Evolutionary conservation across 1,139 yeast genomes (phyloP), one percentile per base, ranked within the genome.

Genomic region (Kodamaea plutei): DNA sequence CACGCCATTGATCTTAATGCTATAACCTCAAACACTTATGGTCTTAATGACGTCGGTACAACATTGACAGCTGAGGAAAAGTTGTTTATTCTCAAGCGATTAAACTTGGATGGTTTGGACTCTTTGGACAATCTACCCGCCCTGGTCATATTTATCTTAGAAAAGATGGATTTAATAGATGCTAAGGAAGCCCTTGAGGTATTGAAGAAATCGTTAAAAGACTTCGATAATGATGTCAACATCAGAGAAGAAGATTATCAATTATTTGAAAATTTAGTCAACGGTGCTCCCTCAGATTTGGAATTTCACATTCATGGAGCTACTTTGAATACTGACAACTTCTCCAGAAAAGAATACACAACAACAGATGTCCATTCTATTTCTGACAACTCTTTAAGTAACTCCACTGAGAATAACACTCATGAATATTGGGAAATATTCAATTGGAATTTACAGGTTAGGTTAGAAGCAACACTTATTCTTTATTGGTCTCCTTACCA

Each of bases 401-500:
- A n/a, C n/a, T n/a, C n/a, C n/a, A n/a, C n/a, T n/a, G n/a, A n/a
- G n/a, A n/a, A n/a, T n/a, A n/a, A n/a, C n/a, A n/a, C n/a, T n/a
- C n/a, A n/a, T n/a, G n/a, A n/a, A n/a, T n/a, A n/a, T n/a, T n/a
- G n/a, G n/a, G n/a, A n/a, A n/a, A 17, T 17, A 7, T 17, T 17
- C 4, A 44, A 43, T 23, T 43, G 47, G 46, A 26, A 25, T 8
- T 35, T 45, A 10, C 47, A 39, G 29, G 41, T 37, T 9, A 36
- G 40, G 9, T 15, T 39, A 9, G 50, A 47, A 23, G 50, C 49
- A 9, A 38, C 41, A 1, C 28, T 77, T 29, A 54, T 71, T 31
- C 59, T 68, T 29, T 76, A 59, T 46, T 72, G 68, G 50, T 76
- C 82, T 1, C 81, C 83, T 1, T 78, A 77, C 48, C 75, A 79